phyloP scores from a whole-genome alignment of 345 rosid genomes.

The Populus deltoides region DNA sequence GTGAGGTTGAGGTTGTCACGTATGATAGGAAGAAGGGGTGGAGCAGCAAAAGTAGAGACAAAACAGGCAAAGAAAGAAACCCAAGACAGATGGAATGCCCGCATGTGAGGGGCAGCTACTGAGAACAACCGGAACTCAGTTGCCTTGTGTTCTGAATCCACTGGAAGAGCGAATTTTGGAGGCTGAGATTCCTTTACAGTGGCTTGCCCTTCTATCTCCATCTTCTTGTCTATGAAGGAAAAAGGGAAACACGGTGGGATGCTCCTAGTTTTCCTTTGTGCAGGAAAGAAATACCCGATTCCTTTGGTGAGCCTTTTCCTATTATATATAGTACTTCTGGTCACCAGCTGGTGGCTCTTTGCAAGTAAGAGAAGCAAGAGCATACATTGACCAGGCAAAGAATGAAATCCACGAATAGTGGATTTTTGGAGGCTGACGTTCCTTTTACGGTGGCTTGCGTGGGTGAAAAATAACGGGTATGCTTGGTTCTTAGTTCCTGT shows the following conservation, averaged over 20 bases:
- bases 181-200: not conserved
- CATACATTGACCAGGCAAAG: conserved; percentile 74
- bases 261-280: not conserved
- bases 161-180: conserved; percentile 61
- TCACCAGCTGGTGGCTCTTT: not conserved
- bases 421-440: conserved; percentile 26
- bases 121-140: conserved; percentile 65
- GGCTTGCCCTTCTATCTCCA: not conserved
- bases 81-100: conserved; percentile 87
- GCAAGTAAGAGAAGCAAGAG: conserved; percentile 7
- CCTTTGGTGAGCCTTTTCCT: not conserved
- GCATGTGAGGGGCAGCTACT: conserved; percentile 71
- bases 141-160: conserved; percentile 76
- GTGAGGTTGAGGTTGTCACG: conserved; percentile 82
- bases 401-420: conserved; percentile 77
- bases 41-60: conserved; percentile 81
- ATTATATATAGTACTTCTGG: not conserved
- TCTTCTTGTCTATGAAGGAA: not conserved
- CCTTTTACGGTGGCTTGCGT: not conserved
- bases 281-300: not conserved
- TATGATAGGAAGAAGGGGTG: conserved; percentile 75
- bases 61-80: conserved; percentile 75
- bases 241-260: no score
- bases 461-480: not conserved
- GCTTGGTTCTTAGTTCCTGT: not conserved